Base-by-base conservation (phyloP, 352 stramenopile species). In the Phytophthora constricta region DNA sequence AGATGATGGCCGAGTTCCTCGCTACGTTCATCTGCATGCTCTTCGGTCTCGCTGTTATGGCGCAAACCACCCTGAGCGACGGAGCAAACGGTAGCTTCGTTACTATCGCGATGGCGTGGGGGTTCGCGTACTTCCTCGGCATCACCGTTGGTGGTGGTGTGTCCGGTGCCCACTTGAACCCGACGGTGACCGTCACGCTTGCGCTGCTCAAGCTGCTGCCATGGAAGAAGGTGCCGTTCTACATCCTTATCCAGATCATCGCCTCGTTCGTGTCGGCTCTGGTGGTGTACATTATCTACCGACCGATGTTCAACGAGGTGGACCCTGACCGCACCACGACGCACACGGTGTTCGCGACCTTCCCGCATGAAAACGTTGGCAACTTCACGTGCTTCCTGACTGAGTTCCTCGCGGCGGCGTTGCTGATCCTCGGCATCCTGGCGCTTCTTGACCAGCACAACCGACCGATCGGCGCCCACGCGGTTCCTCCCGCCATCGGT, bases 391-490 rank as follows among this genome's bases (percentile, higher is more conserved):
- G 69, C 28, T 82, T 84, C 60, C 3, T 81, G 17, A 79, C 62
- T 42, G 76, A 84, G 51, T 70, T 82, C 14, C 33, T 84, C 39
- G 70, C 55, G 5, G 61, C 65, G 13, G 65, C 82, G 42, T 26
- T 93, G 58, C 61, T 93, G 19, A 58, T 92, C 23, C 56, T 92
- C 23, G 82, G 80, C 19, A 87, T 93, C 62, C 88, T 91, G 33
- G 69, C 81, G 2, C 65, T 93, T 54, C 85, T 79, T 4, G 85
- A 93, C 69, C 78, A 87, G 64, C 79, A 83, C 74, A 92, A 93
- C 76, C 86, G 87, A 43, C 78, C 84, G 39, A 84, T 84, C 3
- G 74, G 84, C 34, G 84, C 82, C 33, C 79, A 85, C 47, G 87
- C 84, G 54, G 87, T 89, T 64, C 85, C 85, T 9, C 75, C 88